Evolutionary conservation across 805 yeast genomes (phyloP).

Genomic region (Starmerella sirachaensis): DNA sequence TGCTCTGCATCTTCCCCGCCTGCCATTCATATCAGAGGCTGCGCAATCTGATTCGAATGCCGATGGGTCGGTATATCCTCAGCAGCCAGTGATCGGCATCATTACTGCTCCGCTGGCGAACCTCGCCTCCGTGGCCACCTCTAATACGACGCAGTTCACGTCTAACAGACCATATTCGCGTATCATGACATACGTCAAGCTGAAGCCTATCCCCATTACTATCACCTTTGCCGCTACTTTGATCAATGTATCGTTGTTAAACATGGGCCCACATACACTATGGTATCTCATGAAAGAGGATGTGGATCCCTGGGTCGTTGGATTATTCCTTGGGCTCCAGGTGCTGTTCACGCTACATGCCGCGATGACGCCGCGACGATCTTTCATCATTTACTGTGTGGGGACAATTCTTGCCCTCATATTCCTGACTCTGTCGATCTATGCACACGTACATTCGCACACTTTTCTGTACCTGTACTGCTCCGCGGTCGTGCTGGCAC

Average conservation of each 20-base stretch:
- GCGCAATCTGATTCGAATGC: neutral
- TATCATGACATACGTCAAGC: slow-evolving; percentile 14
- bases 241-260: slow-evolving; percentile 16
- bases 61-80: slow-evolving; percentile 7
- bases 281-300: slow-evolving; percentile 16
- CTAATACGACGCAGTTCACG: neutral
- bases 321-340: slow-evolving; percentile 17
- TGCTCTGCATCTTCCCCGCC: slow-evolving; percentile 22
- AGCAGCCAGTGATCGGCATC: slow-evolving; percentile 13
- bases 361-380: slow-evolving; percentile 1
- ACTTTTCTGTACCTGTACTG: slow-evolving; percentile 9
- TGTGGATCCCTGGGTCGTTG: slow-evolving; percentile 10
- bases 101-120: slow-evolving; percentile 12
- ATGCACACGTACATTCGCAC: too few relatives aligned
- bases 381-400: slow-evolving; percentile 3
- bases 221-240: slow-evolving; percentile 19
- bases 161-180: slow-evolving; percentile 15
- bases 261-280: slow-evolving; percentile 20
- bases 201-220: slow-evolving; percentile 21
- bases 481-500: slow-evolving; percentile 12
- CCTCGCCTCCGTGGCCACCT: neutral
- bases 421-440: neutral
- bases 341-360: slow-evolving; percentile 14
- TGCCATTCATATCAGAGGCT: neutral
- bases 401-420: slow-evolving; percentile 6